phyloP scores from a whole-genome alignment of 768 basidiomycete species.

The Sarcodon sp. region DNA sequence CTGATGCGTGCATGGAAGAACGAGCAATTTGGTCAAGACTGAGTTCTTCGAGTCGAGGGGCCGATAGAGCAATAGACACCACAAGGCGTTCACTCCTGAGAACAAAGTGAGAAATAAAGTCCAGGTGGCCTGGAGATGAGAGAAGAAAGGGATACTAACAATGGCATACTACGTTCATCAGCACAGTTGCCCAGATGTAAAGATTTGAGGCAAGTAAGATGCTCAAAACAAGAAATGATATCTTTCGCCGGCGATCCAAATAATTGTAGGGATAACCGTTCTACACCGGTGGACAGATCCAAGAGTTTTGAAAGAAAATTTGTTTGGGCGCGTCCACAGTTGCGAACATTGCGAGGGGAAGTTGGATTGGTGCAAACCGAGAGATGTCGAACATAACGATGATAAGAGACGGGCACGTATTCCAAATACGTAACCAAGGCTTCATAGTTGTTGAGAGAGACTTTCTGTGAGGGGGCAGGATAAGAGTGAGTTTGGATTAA shows the following conservation, averaged over 20 bases:
- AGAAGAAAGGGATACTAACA: conserved; percentile 18
- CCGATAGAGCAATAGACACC: conserved; percentile 52
- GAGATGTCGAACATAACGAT: conserved; percentile 35
- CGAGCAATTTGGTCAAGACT: conserved; percentile 53
- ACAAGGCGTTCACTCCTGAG: conserved; percentile 55
- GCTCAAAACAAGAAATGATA: conserved; percentile 34
- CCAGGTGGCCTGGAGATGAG: background rate
- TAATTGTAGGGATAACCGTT: conserved; percentile 32
- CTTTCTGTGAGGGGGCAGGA: conserved; percentile 19
- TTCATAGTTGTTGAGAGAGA: conserved; percentile 31
- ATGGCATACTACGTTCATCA: conserved; percentile 19
- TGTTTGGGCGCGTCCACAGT: conserved; percentile 15
- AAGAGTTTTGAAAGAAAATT: conserved; percentile 40
- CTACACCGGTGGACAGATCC: conserved; percentile 31
- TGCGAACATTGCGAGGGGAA: conserved; percentile 4
- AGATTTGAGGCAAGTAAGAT: conserved; percentile 26
- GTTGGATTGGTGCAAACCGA: conserved; percentile 28
- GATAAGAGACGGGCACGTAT: conserved; percentile 43
- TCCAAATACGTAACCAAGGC: conserved; percentile 38
- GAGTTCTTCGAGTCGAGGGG: conserved; percentile 41
- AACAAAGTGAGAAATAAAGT: background rate
- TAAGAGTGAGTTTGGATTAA: background rate
- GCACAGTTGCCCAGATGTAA: conserved; percentile 35
- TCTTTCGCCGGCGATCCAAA: conserved; percentile 35
- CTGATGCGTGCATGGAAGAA: conserved; percentile 50